Conservation (phyloP, 2,329 filamentous ascomycete genomes). For the Neonectria sp. region DNA sequence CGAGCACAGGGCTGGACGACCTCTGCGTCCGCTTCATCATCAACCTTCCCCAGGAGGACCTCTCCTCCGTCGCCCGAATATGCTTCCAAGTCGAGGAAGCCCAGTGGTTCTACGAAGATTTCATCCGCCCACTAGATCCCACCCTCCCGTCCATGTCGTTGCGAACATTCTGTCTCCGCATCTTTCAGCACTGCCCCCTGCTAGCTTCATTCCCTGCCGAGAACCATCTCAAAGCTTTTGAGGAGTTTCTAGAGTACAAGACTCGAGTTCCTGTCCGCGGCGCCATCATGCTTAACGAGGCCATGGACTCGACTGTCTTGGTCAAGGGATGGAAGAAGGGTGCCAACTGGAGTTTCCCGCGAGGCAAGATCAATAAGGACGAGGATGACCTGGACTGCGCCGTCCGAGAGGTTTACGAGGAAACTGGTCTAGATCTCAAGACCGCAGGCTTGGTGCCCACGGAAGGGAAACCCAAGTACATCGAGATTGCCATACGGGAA, state of each 20-base stretch:
- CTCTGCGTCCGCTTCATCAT: conserved; percentile 98
- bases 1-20: conserved; percentile 87
- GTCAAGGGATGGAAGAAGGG: conserved; percentile 99
- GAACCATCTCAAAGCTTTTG: conserved; percentile 86
- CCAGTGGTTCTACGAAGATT: conserved; percentile 99
- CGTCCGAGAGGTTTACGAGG: conserved; percentile 93
- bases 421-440: conserved; percentile 90
- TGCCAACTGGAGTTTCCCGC: conserved; percentile 95
- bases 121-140: conserved; percentile 91
- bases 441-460: conserved; percentile 82
- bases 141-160: conserved; percentile 88
- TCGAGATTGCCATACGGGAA: conserved; percentile 91
- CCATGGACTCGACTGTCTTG: conserved; percentile 94
- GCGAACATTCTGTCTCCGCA: conserved; percentile 87
- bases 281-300: conserved; percentile 91
- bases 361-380: conserved; percentile 98
- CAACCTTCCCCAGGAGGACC: conserved; percentile 93
- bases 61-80: conserved; percentile 91
- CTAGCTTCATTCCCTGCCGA: conserved; percentile 85
- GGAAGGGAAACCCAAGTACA: conserved; percentile 81
- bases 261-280: conserved; percentile 93
- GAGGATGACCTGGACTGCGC: conserved; percentile 96
- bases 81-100: conserved; percentile 99
- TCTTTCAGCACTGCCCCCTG: conserved; percentile 95
- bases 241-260: conserved; percentile 95